Conservation (phyloP, 345 rosid species). For the Gossypium bickii region DNA sequence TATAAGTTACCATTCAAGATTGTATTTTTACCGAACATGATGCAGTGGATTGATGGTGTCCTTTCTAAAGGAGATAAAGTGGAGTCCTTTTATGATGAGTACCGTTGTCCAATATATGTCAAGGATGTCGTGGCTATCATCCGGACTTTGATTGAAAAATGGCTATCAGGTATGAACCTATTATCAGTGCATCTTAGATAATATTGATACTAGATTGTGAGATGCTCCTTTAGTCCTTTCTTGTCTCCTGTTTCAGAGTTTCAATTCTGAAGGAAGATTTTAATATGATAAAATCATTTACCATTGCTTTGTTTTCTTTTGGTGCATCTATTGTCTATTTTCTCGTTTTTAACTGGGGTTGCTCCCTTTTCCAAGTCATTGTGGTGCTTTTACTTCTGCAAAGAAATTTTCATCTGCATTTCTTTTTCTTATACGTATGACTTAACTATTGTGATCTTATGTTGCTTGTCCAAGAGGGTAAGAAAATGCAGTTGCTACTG, state of each 20-base stretch:
- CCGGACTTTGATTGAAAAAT: constrained; percentile 39
- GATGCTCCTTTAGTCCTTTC: background rate
- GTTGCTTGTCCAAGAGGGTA: constrained; percentile 41
- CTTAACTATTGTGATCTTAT: constrained; percentile 1
- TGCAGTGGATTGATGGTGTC: constrained; percentile 77
- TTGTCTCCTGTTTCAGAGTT: background rate
- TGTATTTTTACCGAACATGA: constrained; percentile 12
- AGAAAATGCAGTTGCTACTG: constrained; percentile 59
- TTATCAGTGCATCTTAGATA: background rate
- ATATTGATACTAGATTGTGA: background rate
- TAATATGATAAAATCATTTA: background rate
- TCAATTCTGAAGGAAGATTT: background rate
- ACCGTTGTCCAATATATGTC: constrained; percentile 81
- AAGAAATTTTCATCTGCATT: background rate
- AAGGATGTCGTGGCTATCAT: constrained; percentile 61
- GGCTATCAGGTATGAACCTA: constrained; percentile 52
- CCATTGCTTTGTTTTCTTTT: background rate
- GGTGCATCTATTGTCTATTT: background rate
- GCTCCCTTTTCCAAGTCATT: background rate
- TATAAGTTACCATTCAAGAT: background rate
- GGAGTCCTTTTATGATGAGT: constrained; percentile 80
- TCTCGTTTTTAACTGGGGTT: background rate
- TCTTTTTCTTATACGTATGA: constrained; percentile 3
- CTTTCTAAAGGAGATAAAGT: constrained; percentile 63
- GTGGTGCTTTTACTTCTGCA: background rate